Percentiles rank a stretch among this genome's conserved stretches.
Conservation (phyloP, 345 rosid species). For the Hibiscus tridactylites region DNA sequence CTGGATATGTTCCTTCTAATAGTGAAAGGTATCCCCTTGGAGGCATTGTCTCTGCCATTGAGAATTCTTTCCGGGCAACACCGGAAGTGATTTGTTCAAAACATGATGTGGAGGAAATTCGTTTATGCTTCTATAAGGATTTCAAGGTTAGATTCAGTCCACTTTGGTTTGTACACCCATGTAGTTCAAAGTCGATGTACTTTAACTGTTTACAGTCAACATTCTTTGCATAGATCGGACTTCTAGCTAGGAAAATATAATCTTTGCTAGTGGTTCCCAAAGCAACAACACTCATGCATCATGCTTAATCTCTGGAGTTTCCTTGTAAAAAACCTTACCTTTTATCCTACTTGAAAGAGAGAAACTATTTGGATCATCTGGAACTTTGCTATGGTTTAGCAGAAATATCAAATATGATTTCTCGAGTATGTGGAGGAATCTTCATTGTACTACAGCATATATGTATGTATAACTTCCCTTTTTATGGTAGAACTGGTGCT, state of each 20-base stretch:
- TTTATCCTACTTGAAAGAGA: not conserved
- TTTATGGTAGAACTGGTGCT: not conserved
- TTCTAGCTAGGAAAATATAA: not conserved
- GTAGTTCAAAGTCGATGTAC: not conserved
- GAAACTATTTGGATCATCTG: not conserved
- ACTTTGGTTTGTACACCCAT: not conserved
- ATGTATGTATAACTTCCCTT: not conserved
- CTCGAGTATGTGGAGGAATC: not conserved
- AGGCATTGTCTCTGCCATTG: conserved; percentile 75
- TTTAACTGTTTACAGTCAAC: not conserved
- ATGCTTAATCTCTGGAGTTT: not conserved
- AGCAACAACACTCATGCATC: not conserved
- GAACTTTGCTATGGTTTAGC: not conserved
- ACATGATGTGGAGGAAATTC: conserved; percentile 62
- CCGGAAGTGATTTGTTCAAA: conserved; percentile 62
- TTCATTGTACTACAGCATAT: not conserved
- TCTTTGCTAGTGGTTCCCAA: not conserved
- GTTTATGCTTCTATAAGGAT: conserved; percentile 79
- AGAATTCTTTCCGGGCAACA: conserved; percentile 73
- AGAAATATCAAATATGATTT: not conserved
- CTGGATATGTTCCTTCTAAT: conserved; percentile 85
- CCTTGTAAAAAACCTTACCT: not conserved
- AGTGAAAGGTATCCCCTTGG: conserved; percentile 86
- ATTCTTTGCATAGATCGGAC: not conserved
- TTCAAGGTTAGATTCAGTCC: conserved; percentile 48